Evolutionary conservation across 2,329 filamentous ascomycete genomes (phyloP).

Genomic region (Tolypocladium tundrense): DNA sequence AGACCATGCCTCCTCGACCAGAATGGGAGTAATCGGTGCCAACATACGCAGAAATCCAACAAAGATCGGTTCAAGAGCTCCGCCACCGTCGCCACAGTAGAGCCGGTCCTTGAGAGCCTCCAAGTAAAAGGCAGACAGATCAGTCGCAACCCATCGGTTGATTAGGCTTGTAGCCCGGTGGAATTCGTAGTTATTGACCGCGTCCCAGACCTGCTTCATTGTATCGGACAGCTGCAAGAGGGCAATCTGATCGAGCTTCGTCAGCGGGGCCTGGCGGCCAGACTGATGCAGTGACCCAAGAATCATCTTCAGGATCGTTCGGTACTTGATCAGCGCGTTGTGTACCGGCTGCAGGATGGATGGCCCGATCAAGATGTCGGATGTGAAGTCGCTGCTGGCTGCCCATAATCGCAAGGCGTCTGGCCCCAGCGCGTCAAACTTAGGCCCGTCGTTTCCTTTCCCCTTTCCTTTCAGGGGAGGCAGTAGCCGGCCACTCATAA

Average conservation of each 20-base stretch:
- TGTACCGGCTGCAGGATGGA: constrained; percentile 69
- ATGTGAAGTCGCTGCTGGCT: constrained; percentile 83
- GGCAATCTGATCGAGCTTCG: constrained; percentile 62
- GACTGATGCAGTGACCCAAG: constrained; percentile 61
- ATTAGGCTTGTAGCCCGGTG: constrained; percentile 64
- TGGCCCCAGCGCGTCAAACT: constrained; percentile 65
- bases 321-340: constrained; percentile 70
- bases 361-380: constrained; percentile 73
- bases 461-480: constrained; percentile 55
- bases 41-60: constrained; percentile 67
- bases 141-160: constrained; percentile 70
- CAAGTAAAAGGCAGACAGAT: constrained; percentile 89
- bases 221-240: constrained; percentile 61
- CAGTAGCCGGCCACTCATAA: constrained; percentile 74
- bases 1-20: constrained; percentile 84
- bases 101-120: constrained; percentile 86
- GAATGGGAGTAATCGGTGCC: constrained; percentile 66
- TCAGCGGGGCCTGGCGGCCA: constrained; percentile 38
- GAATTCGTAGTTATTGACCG: constrained; percentile 69
- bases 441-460: constrained; percentile 26
- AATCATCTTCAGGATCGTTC: constrained; percentile 83
- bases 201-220: constrained; percentile 51
- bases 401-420: constrained; percentile 88
- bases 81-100: constrained; percentile 68
- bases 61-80: constrained; percentile 57